phyloP scores from a whole-genome alignment of 2,329 filamentous ascomycete genomes.

The Pseudocercospora macadamiae region DNA sequence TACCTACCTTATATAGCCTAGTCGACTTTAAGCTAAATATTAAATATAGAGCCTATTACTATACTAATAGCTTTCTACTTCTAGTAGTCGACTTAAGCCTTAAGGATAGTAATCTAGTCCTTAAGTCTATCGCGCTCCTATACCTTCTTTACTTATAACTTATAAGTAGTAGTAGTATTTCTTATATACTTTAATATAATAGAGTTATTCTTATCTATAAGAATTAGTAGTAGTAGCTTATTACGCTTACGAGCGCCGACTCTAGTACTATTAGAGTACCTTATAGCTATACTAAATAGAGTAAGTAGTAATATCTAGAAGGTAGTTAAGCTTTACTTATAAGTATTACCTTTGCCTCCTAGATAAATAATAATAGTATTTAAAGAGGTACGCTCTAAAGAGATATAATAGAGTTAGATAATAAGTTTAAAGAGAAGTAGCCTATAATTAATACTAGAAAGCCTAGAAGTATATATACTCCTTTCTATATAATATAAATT shows the following conservation, averaged over 20 bases:
- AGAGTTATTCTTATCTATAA: constrained; percentile 72
- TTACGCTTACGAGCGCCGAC: constrained; percentile 74
- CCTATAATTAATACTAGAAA: too few relatives aligned
- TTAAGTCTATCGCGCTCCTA: constrained; percentile 75
- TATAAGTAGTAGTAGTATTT: constrained; percentile 90
- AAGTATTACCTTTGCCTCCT: constrained; percentile 36
- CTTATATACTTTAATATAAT: constrained; percentile 87
- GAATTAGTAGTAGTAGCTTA: constrained; percentile 78
- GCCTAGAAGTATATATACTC: too few relatives aligned
- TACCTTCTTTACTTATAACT: constrained; percentile 86
- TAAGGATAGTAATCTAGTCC: constrained; percentile 62
- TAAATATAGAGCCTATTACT: too few relatives aligned
- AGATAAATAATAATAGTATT: constrained; percentile 43
- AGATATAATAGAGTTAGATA: too few relatives aligned
- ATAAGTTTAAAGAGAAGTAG: too few relatives aligned
- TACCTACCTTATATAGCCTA: too few relatives aligned
- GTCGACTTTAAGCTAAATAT: too few relatives aligned
- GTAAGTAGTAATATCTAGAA: constrained; percentile 45
- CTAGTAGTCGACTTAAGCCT: constrained; percentile 43
- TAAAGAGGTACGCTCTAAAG: constrained; percentile 48
- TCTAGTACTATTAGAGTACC: constrained; percentile 71
- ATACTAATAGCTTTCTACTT: constrained; percentile 35
- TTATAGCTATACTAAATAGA: constrained; percentile 44
- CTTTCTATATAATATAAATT: too few relatives aligned
- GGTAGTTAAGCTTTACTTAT: constrained; percentile 39